Base-by-base conservation (phyloP, 169 alveolate species). In the Sarcocystis neurona region DNA sequence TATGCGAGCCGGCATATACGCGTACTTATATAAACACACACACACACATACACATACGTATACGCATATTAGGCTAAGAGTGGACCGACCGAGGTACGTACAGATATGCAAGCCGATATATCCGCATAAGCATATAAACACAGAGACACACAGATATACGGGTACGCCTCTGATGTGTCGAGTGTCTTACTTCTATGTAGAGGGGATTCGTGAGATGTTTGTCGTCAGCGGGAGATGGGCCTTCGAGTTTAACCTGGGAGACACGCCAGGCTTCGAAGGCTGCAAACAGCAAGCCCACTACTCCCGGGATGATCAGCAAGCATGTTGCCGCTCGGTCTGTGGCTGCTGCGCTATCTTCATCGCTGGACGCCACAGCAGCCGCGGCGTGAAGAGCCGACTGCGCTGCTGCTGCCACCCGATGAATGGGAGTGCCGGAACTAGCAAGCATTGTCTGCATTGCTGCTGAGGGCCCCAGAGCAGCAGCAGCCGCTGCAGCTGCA, bases 141-240 rank as follows among this genome's bases (percentile, higher is more conserved):
- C 10, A 12, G 63, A 53, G 20, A 53, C 20, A 10, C 30, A 53
- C 30, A 53, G 63, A 12, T 53, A 12, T 53, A 10, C 20, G 10
- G 63, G 10, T 53, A 20, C 63, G 63, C 10, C 30, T 20, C 10
- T 12, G 20, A 20, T 12, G 63, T 53, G 20, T 10, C 63, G 63
- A 53, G n/a, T 6, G 8, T 23, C 86, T 10, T 41, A 86, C 90
- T 58, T 86, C 90, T 12, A 72, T 50, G 39, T 86, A 53, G 15
- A 86, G 85, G 20, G 86, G 90, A 63, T 86, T 85, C 0, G 90
- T 86, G 27, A 86, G 90, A 60, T 77, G 74, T 32, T 72, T 86
- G 58, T 72, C 63, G 8, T 86, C 90, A 2, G 75, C 74, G 23
- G 34, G 56, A 1, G 32, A 68, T 1, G 90, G 90, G 41, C 90